phyloP scores from a whole-genome alignment of 768 basidiomycete species.

The Phlebiopsis gigantea region DNA sequence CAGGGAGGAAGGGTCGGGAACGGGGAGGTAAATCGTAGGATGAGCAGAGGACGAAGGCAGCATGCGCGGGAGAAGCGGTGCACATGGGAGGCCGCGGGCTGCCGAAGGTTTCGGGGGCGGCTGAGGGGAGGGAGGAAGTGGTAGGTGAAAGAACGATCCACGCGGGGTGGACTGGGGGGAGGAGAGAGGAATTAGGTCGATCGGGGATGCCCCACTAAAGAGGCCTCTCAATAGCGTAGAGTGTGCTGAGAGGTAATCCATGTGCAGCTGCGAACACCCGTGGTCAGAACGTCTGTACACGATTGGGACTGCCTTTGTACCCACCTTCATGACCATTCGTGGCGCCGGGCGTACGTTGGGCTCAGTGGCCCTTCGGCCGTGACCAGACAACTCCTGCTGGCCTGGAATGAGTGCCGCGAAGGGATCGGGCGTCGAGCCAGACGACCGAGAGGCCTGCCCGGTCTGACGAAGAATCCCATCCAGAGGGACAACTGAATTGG shows the following conservation, averaged over 20 bases:
- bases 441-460: constrained; percentile 10
- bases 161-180: constrained; percentile 37
- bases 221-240: constrained; percentile 68
- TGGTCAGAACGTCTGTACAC: not conserved
- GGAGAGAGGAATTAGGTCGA: constrained; percentile 48
- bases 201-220: constrained; percentile 60
- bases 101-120: constrained; percentile 40
- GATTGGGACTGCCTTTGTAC: constrained; percentile 17
- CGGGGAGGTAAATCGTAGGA: constrained; percentile 66
- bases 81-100: constrained; percentile 17
- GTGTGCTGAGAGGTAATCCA: constrained; percentile 79
- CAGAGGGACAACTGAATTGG: constrained; percentile 22
- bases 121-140: constrained; percentile 51
- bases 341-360: constrained; percentile 45
- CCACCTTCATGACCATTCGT: constrained; percentile 59
- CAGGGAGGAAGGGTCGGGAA: constrained; percentile 70
- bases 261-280: constrained; percentile 52
- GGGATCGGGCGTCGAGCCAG: constrained; percentile 19
- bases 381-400: constrained; percentile 26
- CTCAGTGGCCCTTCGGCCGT: constrained; percentile 46
- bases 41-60: constrained; percentile 61
- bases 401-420: constrained; percentile 1
- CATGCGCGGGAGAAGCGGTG: constrained; percentile 56
- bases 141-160: constrained; percentile 18
- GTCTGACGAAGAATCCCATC: constrained; percentile 16